A percentile compares a stretch with the other conserved stretches of the same genome.
Conservation (phyloP, 2,329 filamentous ascomycete species). For the Aspergillus sp. region DNA sequence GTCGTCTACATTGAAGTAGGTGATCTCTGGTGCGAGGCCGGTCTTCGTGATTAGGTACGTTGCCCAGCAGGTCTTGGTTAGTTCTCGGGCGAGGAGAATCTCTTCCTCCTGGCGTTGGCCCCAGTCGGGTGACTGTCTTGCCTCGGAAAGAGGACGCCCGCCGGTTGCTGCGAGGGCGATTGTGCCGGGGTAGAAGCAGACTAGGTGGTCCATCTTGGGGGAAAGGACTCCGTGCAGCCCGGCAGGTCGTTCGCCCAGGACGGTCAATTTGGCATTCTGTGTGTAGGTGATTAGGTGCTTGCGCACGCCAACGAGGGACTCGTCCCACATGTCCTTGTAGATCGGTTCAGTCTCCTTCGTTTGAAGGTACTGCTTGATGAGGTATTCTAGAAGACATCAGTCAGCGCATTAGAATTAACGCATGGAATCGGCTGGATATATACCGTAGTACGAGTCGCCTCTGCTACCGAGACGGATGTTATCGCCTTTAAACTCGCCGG, state of each 20-base stretch:
- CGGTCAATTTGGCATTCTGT: conserved; percentile 74
- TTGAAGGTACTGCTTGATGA: conserved; percentile 97
- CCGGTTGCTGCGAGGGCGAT: conserved; percentile 86
- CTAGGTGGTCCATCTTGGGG: conserved; percentile 97
- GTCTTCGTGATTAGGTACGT: conserved; percentile 92
- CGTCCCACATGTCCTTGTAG: conserved; percentile 91
- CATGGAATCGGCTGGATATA: conserved; percentile 8
- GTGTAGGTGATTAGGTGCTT: conserved; percentile 93
- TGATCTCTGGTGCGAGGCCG: conserved; percentile 91
- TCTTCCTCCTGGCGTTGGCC: conserved; percentile 78
- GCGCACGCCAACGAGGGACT: conserved; percentile 79
- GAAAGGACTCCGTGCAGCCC: conserved; percentile 68
- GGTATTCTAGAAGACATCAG: conserved; percentile 64
- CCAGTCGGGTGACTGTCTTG: conserved; percentile 73
- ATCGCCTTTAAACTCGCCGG: conserved; percentile 74
- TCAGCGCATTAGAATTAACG: not conserved
- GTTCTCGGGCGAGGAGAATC: conserved; percentile 80
- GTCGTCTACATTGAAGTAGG: conserved; percentile 77
- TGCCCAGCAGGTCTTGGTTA: conserved; percentile 97
- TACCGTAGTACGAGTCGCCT: conserved; percentile 90
- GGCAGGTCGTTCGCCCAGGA: conserved; percentile 80
- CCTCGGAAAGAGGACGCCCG: conserved; percentile 72
- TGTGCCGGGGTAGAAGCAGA: conserved; percentile 96
- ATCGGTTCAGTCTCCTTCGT: conserved; percentile 82
- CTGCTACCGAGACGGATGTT: conserved; percentile 92